A percentile compares a stretch with the other conserved stretches of the same genome.
These are phyloP conservation scores for Neoboletus subvelutipes DNA, from an alignment of 768 basidiomycete genomes.

Conservation along the genomic window DNA sequence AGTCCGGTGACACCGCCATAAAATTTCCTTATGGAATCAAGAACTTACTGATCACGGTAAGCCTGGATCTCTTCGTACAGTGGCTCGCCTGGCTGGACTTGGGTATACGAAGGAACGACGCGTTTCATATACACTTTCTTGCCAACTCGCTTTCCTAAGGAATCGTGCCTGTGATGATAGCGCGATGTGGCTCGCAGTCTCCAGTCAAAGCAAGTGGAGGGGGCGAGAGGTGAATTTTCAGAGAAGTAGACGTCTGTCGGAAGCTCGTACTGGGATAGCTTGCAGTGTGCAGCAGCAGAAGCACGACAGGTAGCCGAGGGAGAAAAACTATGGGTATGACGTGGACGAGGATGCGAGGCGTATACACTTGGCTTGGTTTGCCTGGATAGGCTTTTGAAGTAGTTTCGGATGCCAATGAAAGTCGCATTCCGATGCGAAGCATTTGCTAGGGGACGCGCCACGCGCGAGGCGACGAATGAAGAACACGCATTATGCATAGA, in stretches of 20 bases:
- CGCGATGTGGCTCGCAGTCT: conserved; percentile 53
- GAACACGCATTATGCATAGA: conserved; percentile 19
- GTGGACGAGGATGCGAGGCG: background rate
- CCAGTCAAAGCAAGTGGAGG: conserved; percentile 57
- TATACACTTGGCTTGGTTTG: background rate
- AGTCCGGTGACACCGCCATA: background rate
- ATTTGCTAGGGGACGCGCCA: conserved; percentile 7
- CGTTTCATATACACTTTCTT: conserved; percentile 36
- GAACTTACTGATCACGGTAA: conserved; percentile 54
- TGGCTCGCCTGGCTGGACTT: conserved; percentile 38
- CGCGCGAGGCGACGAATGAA: background rate
- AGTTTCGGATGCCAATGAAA: conserved; percentile 33
- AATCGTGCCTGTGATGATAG: conserved; percentile 12
- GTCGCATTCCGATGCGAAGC: conserved; percentile 15
- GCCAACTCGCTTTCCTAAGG: conserved; percentile 10
- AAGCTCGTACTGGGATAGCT: conserved; percentile 20
- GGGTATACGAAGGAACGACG: conserved; percentile 35
- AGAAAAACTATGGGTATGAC: conserved; percentile 13
- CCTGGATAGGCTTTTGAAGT: conserved; percentile 24
- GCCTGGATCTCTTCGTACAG: conserved; percentile 50
- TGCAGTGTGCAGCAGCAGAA: conserved; percentile 10
- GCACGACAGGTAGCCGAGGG: conserved; percentile 8
- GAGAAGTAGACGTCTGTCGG: conserved; percentile 32
- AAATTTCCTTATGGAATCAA: background rate
- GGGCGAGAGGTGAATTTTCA: conserved; percentile 27